These are phyloP conservation scores for Sporodiniella umbellata DNA, from an alignment of 371 early-diverging fungal species.

Conservation along the genomic window DNA sequence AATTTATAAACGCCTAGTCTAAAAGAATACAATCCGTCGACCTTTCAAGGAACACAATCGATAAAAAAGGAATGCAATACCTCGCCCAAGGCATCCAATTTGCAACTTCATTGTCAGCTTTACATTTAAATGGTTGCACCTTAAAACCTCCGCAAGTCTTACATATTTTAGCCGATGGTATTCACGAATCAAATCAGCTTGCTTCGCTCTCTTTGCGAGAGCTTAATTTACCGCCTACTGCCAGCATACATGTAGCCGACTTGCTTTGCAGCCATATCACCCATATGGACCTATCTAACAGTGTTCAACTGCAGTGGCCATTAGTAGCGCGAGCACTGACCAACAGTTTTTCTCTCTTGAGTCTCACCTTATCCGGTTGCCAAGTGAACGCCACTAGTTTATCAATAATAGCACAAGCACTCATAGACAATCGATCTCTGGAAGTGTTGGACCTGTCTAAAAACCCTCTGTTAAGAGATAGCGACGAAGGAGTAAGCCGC, in stretches of 20 bases:
- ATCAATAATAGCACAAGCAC: constrained; percentile 47
- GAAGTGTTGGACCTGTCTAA: constrained; percentile 38
- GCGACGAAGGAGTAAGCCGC: constrained; percentile 4
- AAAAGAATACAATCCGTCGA: constrained; percentile 33
- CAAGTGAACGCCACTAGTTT: constrained; percentile 52
- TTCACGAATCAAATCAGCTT: constrained; percentile 48
- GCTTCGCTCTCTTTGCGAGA: constrained; percentile 50
- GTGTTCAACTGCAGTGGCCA: constrained; percentile 16
- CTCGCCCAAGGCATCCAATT: constrained; percentile 53
- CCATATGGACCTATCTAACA: constrained; percentile 22
- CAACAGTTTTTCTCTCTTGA: constrained; percentile 42
- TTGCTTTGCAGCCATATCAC: constrained; percentile 39
- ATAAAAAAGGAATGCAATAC: constrained; percentile 54
- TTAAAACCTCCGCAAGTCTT: constrained; percentile 27
- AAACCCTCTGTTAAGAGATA: constrained; percentile 6
- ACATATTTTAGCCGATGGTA: constrained; percentile 49
- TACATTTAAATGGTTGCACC: constrained; percentile 59
- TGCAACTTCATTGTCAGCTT: constrained; percentile 45
- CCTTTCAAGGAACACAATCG: constrained; percentile 36
- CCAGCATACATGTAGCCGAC: constrained; percentile 51
- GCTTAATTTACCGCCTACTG: constrained; percentile 45
- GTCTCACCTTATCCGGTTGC: constrained; percentile 49
- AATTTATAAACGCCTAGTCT: constrained; percentile 22
- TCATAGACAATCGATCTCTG: constrained; percentile 42
- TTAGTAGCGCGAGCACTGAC: constrained; percentile 52